Evolutionary conservation across 352 stramenopile species (phyloP), one percentile per base, ranked within the genome.

Genomic region (Phytophthora lateralis): DNA sequence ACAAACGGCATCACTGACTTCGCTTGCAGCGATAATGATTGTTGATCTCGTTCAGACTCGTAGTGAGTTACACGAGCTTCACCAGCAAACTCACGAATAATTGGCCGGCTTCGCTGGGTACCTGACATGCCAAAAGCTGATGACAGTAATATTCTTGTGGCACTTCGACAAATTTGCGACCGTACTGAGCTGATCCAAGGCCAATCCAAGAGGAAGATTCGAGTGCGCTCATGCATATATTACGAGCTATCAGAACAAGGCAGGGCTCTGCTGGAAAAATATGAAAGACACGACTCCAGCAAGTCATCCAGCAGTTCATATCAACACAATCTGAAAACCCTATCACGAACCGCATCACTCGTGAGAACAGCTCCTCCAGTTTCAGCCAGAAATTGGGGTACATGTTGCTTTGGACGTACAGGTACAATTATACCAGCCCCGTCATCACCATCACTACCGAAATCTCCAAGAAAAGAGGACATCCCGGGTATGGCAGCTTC

Each of bases 191-290:
- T 34, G n/a, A 14, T 27, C 6, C 11, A 20, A 45, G 10, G 12
- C 20, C 11, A 21, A 12, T n/a, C 7, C 3, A 2, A 30, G 14
- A 29, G 20, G n/a, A 27, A 21, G 2, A 52, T 55, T 24, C 29
- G 41, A 60, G 41, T 65, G 14, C 48, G 42, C 20, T 65, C 57
- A 5, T 65, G 57, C 7, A 42, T 65, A 32, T 39, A 27, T 35
- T 41, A 65, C 39, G n/a, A 60, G 43, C 9, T 65, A 14, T 54
- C 57, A 2, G 18, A 44, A 10, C 32, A 49, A 29, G 39, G 21
- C 0, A 50, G 26, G 30, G 6, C 34, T 6, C 10, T 65, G 4
- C 10, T 65, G 6, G 14, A 46, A 26, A 51, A 46, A 38, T 26
- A 41, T 14, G 30, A 34, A 17, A 34, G 3, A 6, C 30, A 15